Percentiles rank a stretch among this genome's conserved stretches.
These are phyloP conservation scores for Entomophthora muscae DNA, from an alignment of 371 early-diverging fungal species.

Conservation along the genomic window DNA sequence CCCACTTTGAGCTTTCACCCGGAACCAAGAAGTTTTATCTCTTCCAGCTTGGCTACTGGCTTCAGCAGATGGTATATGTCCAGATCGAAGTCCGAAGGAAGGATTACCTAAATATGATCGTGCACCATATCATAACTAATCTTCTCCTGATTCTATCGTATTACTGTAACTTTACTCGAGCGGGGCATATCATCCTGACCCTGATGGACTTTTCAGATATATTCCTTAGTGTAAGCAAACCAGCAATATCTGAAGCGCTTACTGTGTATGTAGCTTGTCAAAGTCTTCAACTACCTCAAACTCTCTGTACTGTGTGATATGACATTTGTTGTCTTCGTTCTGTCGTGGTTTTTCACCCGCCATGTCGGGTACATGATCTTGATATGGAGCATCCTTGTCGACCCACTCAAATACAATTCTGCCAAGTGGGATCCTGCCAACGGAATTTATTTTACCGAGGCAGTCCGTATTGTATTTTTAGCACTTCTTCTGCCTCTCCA, in stretches of 20 bases:
- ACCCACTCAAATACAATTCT: slow-evolving; percentile 22
- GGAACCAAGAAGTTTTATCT: slow-evolving; percentile 50
- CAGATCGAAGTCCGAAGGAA: slow-evolving; percentile 59
- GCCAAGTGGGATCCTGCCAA: slow-evolving; percentile 43
- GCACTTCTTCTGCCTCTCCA: slow-evolving; percentile 39
- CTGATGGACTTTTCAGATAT: slow-evolving; percentile 72
- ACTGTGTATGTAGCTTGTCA: slow-evolving; percentile 24
- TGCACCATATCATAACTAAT: slow-evolving; percentile 67
- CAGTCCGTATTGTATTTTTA: slow-evolving; percentile 32
- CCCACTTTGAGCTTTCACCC: not conserved
- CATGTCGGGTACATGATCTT: slow-evolving; percentile 40
- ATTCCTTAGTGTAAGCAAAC: slow-evolving; percentile 34
- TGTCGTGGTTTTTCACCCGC: slow-evolving; percentile 62
- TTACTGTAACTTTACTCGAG: slow-evolving; percentile 47
- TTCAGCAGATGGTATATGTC: slow-evolving; percentile 49
- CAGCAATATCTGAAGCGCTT: slow-evolving; percentile 7
- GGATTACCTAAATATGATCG: slow-evolving; percentile 57
- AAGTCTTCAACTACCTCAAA: slow-evolving; percentile 53
- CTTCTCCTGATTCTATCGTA: slow-evolving; percentile 46
- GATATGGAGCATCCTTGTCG: slow-evolving; percentile 28
- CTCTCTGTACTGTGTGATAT: slow-evolving; percentile 38
- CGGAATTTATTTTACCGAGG: slow-evolving; percentile 33
- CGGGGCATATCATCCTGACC: slow-evolving; percentile 61
- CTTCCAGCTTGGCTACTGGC: slow-evolving; percentile 61
- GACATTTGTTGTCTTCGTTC: slow-evolving; percentile 50